These are phyloP conservation scores for Candida pseudofarinosa DNA, from an alignment of 805 yeast species.

Conservation along the genomic window DNA sequence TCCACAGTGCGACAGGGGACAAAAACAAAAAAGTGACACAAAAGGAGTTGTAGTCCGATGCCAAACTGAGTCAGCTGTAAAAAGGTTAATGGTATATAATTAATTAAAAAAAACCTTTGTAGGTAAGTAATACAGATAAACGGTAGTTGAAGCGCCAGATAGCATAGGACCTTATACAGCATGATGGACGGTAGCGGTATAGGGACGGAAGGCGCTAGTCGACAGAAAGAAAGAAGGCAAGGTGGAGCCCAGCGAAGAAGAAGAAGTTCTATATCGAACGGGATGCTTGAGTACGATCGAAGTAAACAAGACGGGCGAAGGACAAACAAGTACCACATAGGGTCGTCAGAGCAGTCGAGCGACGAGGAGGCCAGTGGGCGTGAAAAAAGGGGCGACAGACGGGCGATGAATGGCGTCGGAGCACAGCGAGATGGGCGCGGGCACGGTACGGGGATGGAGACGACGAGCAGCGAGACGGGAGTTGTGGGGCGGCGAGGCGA, in stretches of 20 bases:
- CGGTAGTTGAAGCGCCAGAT: neutral
- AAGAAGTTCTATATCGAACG: conserved; percentile 15
- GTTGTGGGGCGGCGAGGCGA: neutral
- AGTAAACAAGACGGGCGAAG: conserved; percentile 7
- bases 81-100: neutral
- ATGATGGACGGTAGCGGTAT: neutral
- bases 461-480: neutral
- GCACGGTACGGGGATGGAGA: neutral
- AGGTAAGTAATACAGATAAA: neutral
- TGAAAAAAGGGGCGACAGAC: neutral
- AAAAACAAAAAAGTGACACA: neutral
- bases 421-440: neutral
- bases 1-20: neutral
- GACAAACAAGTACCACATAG: conserved; percentile 9
- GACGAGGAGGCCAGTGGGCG: neutral
- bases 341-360: conserved; percentile 1
- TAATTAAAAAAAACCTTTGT: no score
- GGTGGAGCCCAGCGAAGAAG: conserved; percentile 6
- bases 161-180: neutral
- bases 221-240: neutral
- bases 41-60: neutral
- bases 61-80: neutral
- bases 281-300: conserved; percentile 10
- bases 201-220: neutral
- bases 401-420: neutral